Percentiles rank a stretch among this genome's conserved stretches.
Conservation (phyloP, 164 flowering plant species). For the Pachysandra terminalis region DNA sequence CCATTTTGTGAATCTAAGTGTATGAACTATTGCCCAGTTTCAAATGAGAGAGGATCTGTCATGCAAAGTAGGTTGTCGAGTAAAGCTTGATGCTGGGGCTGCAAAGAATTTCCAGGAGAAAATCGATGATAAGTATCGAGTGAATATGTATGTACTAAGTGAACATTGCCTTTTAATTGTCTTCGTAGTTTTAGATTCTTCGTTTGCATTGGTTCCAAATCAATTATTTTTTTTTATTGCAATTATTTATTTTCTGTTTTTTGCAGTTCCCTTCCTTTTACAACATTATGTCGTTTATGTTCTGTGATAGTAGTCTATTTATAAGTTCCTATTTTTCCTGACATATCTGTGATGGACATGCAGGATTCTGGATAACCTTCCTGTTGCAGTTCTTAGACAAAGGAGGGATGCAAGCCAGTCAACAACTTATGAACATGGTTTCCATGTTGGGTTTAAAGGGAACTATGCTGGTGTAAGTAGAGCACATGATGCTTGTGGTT, state of each 20-base stretch:
- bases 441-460: conserved; percentile 74
- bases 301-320: not conserved
- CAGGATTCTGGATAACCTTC: conserved; percentile 85
- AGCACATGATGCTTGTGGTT: not conserved
- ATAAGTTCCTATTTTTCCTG: not conserved
- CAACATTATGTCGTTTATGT: too few relatives aligned
- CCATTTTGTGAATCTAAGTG: not conserved
- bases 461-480: conserved; percentile 48
- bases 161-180: not conserved
- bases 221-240: too few relatives aligned
- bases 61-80: conserved; percentile 51
- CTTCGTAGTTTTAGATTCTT: not conserved
- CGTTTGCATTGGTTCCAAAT: not conserved
- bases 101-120: conserved; percentile 38
- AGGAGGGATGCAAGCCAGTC: conserved; percentile 73
- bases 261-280: too few relatives aligned
- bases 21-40: conserved; percentile 34
- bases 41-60: conserved; percentile 48
- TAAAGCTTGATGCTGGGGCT: conserved; percentile 39
- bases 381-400: conserved; percentile 80
- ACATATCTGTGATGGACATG: not conserved
- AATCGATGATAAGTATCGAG: conserved; percentile 16
- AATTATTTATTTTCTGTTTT: too few relatives aligned
- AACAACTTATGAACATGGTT: conserved; percentile 76
- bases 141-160: conserved; percentile 44